phyloP scores from a whole-genome alignment of 1,139 yeast genomes.

The Wickerhamomyces sp. region DNA sequence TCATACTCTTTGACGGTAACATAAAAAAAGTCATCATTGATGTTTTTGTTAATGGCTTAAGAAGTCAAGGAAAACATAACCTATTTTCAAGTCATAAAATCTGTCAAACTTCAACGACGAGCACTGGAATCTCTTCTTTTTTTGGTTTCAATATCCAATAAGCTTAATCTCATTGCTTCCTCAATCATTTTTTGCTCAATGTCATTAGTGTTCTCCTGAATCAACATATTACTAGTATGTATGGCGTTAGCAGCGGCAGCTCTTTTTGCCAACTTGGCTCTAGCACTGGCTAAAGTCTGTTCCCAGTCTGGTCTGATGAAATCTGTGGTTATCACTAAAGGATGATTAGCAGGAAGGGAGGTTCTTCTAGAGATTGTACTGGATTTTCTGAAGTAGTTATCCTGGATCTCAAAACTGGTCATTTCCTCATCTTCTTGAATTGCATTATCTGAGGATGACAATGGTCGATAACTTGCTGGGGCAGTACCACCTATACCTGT shows the following conservation, averaged over 20 bases:
- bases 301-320: conserved; percentile 93
- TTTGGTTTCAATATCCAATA: conserved; percentile 64
- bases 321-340: conserved; percentile 73
- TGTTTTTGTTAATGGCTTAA: background rate
- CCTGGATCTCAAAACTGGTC: conserved; percentile 19
- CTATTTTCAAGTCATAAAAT: no score
- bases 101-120: background rate
- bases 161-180: conserved; percentile 72
- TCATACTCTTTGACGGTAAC: background rate
- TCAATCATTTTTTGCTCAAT: conserved; percentile 78
- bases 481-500: conserved; percentile 50
- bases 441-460: conserved; percentile 9
- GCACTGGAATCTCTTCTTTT: conserved; percentile 20
- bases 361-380: conserved; percentile 28
- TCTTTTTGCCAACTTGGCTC: conserved; percentile 72
- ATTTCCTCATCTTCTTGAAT: conserved; percentile 21
- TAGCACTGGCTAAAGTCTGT: conserved; percentile 60
- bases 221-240: conserved; percentile 71
- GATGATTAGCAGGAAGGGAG: conserved; percentile 56
- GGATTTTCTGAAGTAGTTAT: conserved; percentile 21
- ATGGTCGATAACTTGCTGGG: conserved; percentile 33
- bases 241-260: conserved; percentile 94
- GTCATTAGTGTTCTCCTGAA: conserved; percentile 31
- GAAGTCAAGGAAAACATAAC: background rate
- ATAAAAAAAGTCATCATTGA: background rate